Conservation (phyloP, 1,139 yeast genomes). For the Lodderomyces beijingensis region DNA sequence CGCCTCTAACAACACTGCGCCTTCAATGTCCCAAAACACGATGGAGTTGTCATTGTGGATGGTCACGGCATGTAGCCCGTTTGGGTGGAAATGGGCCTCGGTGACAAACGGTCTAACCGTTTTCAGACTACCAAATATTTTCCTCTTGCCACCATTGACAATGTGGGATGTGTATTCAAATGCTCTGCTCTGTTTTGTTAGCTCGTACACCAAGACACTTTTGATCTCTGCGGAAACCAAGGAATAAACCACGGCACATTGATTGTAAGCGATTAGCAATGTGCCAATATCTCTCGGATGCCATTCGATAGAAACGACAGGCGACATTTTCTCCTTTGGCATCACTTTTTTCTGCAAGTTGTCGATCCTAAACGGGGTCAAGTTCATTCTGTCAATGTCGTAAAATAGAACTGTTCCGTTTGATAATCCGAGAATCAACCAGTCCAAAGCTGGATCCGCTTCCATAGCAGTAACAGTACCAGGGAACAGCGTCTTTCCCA, state of each 20-base stretch:
- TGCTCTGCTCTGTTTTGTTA: slow-evolving; percentile 34
- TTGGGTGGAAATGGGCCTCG: slow-evolving; percentile 84
- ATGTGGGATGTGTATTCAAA: slow-evolving; percentile 28
- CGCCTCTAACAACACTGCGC: slow-evolving; percentile 70
- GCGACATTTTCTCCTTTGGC: slow-evolving; percentile 48
- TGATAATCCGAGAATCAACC: slow-evolving; percentile 74
- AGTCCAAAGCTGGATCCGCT: slow-evolving; percentile 84
- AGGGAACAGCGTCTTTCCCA: slow-evolving; percentile 54
- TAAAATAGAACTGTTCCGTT: slow-evolving; percentile 74
- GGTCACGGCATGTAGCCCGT: slow-evolving; percentile 79
- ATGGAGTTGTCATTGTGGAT: slow-evolving; percentile 78
- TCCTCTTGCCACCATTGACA: slow-evolving; percentile 42
- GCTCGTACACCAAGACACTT: slow-evolving; percentile 52
- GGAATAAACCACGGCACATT: slow-evolving; percentile 67
- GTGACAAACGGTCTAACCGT: slow-evolving; percentile 48
- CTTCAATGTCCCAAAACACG: slow-evolving; percentile 88
- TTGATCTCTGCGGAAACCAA: slow-evolving; percentile 56
- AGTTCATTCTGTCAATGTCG: slow-evolving; percentile 73
- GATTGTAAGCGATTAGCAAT: slow-evolving; percentile 67
- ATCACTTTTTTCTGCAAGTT: slow-evolving; percentile 63
- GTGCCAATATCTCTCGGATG: slow-evolving; percentile 90
- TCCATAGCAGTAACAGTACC: slow-evolving; percentile 65
- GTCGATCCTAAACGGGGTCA: slow-evolving; percentile 65
- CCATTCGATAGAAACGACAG: slow-evolving; percentile 65
- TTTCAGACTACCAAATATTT: slow-evolving; percentile 38